phyloP scores from a whole-genome alignment of 2,329 filamentous ascomycete genomes.

The Bipolaris cookei region DNA sequence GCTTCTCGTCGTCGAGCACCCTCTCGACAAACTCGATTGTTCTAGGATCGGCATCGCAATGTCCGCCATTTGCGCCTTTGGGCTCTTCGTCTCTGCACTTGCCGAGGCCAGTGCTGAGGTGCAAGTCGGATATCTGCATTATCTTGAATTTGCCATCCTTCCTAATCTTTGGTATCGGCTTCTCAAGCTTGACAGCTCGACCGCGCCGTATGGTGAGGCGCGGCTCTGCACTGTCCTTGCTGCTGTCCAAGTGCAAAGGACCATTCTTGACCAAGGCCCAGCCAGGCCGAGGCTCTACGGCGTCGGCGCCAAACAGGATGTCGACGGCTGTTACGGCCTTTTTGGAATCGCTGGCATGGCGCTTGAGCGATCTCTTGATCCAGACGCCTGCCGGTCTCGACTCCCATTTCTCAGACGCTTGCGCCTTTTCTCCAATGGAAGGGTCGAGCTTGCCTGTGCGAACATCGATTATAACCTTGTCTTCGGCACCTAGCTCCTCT shows the following conservation, averaged over 20 bases:
- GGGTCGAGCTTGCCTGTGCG: slow-evolving; percentile 77
- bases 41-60: slow-evolving; percentile 88
- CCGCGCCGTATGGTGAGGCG: slow-evolving; percentile 82
- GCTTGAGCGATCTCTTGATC: slow-evolving; percentile 76
- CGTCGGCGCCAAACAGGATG: slow-evolving; percentile 87
- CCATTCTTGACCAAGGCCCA: slow-evolving; percentile 78
- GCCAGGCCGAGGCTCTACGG: slow-evolving; percentile 83
- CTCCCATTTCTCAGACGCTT: slow-evolving; percentile 75
- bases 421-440: slow-evolving; percentile 60
- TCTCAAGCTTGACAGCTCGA: slow-evolving; percentile 66
- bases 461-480: slow-evolving; percentile 81
- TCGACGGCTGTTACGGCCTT: slow-evolving; percentile 81
- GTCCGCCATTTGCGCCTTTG: slow-evolving; percentile 70
- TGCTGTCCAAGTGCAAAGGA: slow-evolving; percentile 69
- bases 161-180: slow-evolving; percentile 75
- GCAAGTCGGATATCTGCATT: slow-evolving; percentile 92
- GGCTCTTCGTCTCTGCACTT: slow-evolving; percentile 86
- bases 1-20: slow-evolving; percentile 89
- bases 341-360: slow-evolving; percentile 75
- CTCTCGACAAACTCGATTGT: slow-evolving; percentile 87
- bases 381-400: slow-evolving; percentile 77
- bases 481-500: slow-evolving; percentile 75
- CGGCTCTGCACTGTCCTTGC: slow-evolving; percentile 68
- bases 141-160: slow-evolving; percentile 97
- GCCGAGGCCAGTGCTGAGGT: slow-evolving; percentile 89